Evolutionary conservation across 495 filamentous ascomycete species (phyloP), one percentile per base, ranked within the genome.

Genomic region (Usnea hakonensis): DNA sequence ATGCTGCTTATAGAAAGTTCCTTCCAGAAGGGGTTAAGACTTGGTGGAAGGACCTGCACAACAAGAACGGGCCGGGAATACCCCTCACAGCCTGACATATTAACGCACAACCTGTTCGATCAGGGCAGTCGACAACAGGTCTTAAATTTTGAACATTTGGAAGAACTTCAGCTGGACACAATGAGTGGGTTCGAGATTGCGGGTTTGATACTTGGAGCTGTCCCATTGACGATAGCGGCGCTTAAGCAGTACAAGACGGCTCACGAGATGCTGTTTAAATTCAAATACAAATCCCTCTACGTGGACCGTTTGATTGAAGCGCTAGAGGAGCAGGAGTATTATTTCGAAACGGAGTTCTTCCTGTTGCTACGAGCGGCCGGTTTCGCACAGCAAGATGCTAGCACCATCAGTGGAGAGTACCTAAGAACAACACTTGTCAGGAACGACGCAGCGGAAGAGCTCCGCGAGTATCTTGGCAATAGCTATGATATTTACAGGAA

Each of bases 141-240:
- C 2, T 3, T 43, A 4, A 43, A 43, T 19, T 19, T 43, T 8
- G 40, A 19, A 43, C 2, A 43, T 3, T n/a, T 2, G 19, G 5
- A 3, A 16, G 21, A 43, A 5, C 4, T 23, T 5, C n/a, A 2
- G 43, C 43, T 14, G 26, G 30, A 2, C 14, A 28, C 48, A 3
- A 37, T 55, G 72, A 74, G 74, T 5, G 75, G 75, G 19, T 69
- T 79, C 23, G 76, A 79, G 63, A 62, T 75, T n/a, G 76, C 70
- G 13, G 77, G 77, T 14, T n/a, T 76, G 38, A 61, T 78, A 2
- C 69, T 79, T 13, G 77, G 70, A n/a, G 61, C 65, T 21, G 62
- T 79, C 14, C 77, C 77, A 19, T 28, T 79, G 13, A 55, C 75
- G 0, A 68, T 79, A 16, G 69, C 69, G 13, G 72, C 68, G 28